Percentiles rank a stretch among this genome's conserved stretches.
These are phyloP conservation scores for Boletus rufocinnamomeus DNA, from an alignment of 768 basidiomycete species.

Conservation along the genomic window DNA sequence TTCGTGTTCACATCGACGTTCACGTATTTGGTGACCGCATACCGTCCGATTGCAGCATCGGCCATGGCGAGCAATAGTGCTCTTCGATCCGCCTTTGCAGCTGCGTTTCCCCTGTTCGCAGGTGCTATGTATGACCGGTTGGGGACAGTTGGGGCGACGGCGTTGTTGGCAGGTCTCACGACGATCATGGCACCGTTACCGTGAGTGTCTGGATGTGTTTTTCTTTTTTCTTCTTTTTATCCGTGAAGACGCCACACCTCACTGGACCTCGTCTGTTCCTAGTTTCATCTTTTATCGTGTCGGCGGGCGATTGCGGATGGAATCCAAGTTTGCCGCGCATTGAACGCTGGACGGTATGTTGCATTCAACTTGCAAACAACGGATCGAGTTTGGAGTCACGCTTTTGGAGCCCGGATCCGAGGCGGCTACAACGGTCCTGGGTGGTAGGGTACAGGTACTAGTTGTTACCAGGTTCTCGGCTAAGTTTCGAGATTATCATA, in stretches of 20 bases:
- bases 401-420: too few species aligned
- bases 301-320: conserved; percentile 45
- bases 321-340: conserved; percentile 43
- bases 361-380: not conserved
- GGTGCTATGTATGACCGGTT: conserved; percentile 51
- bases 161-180: conserved; percentile 66
- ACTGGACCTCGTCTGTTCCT: not conserved
- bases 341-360: conserved; percentile 11
- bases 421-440: too few species aligned
- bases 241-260: not conserved
- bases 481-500: not conserved
- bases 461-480: too few species aligned
- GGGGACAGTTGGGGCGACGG: conserved; percentile 72
- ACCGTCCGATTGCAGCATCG: conserved; percentile 54
- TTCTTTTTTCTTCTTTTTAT: not conserved
- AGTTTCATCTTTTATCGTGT: conserved; percentile 52
- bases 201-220: conserved; percentile 37
- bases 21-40: conserved; percentile 55
- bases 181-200: conserved; percentile 63
- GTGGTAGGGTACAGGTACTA: too few species aligned
- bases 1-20: conserved; percentile 73
- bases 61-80: conserved; percentile 70
- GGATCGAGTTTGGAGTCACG: not conserved
- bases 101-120: conserved; percentile 55
- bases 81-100: conserved; percentile 48